A percentile compares a stretch with the other conserved stretches of the same genome.
These are phyloP conservation scores for Galerina sulciceps DNA, from an alignment of 768 basidiomycete genomes.

Conservation along the genomic window DNA sequence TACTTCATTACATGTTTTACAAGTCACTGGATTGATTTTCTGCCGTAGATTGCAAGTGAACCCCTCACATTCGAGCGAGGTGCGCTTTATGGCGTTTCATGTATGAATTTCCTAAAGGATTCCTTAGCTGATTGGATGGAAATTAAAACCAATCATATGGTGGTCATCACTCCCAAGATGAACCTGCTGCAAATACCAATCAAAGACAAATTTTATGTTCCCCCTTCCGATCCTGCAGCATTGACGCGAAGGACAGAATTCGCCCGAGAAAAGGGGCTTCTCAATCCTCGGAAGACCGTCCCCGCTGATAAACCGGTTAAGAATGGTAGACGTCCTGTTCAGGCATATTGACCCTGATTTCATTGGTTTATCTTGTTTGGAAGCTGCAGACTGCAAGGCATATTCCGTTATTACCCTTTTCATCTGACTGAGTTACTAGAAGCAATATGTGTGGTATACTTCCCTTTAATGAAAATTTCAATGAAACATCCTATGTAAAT, in stretches of 20 bases:
- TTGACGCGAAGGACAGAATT: constrained; percentile 77
- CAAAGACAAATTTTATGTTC: constrained; percentile 90
- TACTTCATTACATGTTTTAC: constrained; percentile 27
- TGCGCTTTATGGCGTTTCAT: constrained; percentile 23
- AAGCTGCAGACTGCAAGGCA: background rate
- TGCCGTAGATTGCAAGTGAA: constrained; percentile 77
- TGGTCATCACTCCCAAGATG: constrained; percentile 94
- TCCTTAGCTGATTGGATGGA: constrained; percentile 95
- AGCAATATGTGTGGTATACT: too few species aligned
- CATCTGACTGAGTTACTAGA: too few species aligned
- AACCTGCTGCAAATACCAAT: constrained; percentile 95
- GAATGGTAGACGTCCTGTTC: constrained; percentile 15
- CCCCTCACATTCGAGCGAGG: constrained; percentile 97
- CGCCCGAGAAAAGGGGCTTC: constrained; percentile 85
- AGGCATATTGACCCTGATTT: constrained; percentile 11
- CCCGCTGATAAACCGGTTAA: constrained; percentile 19
- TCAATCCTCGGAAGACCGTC: constrained; percentile 56
- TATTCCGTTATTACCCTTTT: too few species aligned
- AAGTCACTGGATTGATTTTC: background rate
- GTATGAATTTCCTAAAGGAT: too few species aligned
- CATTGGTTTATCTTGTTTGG: background rate
- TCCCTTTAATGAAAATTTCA: too few species aligned
- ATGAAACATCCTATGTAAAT: too few species aligned
- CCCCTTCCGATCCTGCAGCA: constrained; percentile 79
- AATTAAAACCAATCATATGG: constrained; percentile 95